A percentile compares a stretch with the other conserved stretches of the same genome.
Evolutionary conservation across 495 filamentous ascomycete species (phyloP).

Genomic region (Aspergillus biplanus): DNA sequence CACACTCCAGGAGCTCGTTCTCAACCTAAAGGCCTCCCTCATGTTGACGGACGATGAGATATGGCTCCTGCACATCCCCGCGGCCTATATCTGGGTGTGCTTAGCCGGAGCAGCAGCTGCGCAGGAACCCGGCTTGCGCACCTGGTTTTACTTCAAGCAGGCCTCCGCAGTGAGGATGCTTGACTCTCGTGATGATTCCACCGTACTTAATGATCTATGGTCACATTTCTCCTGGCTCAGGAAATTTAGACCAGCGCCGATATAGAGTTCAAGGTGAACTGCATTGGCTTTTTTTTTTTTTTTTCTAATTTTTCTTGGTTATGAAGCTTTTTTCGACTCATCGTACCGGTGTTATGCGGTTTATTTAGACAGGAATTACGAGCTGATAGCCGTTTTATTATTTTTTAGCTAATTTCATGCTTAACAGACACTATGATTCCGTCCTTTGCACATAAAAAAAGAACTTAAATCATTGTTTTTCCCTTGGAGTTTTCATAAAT

Average conservation of each 20-base stretch:
- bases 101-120: constrained; percentile 2
- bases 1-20: constrained; percentile 1
- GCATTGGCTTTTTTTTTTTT: background rate
- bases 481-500: too few species aligned
- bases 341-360: too few species aligned
- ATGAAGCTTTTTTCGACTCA: background rate
- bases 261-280: background rate
- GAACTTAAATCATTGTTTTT: too few species aligned
- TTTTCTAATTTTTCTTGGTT: background rate
- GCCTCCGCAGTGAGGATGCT: background rate
- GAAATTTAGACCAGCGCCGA: background rate
- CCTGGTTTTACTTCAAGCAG: constrained; percentile 18
- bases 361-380: too few species aligned
- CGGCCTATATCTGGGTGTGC: constrained; percentile 7
- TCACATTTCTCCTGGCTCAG: constrained; percentile 8
- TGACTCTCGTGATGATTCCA: background rate
- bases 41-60: background rate
- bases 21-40: constrained; percentile 4
- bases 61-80: constrained; percentile 9
- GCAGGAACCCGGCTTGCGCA: background rate
- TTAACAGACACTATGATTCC: too few species aligned
- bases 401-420: too few species aligned
- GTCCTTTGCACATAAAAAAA: too few species aligned
- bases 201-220: constrained; percentile 5
- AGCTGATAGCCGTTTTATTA: too few species aligned